A percentile compares a stretch with the other conserved stretches of the same genome.
Evolutionary conservation across 768 basidiomycete genomes (phyloP).

Genomic region (Pleurotus ostreatus): DNA sequence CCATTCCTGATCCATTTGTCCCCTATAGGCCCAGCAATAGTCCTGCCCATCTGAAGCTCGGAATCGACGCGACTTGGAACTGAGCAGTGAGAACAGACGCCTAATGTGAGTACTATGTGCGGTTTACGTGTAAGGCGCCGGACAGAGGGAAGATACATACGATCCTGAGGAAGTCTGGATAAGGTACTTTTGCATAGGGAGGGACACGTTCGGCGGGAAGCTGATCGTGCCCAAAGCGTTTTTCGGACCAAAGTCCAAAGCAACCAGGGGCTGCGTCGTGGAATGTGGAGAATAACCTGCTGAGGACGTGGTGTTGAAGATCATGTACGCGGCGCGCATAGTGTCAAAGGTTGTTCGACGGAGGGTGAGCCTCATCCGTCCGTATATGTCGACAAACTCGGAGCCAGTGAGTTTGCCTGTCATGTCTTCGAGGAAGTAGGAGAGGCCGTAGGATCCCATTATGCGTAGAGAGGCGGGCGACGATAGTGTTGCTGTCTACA

Average conservation of each 20-base stretch:
- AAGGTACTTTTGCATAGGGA: constrained; percentile 54
- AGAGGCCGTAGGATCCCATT: constrained; percentile 49
- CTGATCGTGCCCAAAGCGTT: constrained; percentile 50
- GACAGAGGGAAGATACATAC: constrained; percentile 24
- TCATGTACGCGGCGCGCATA: constrained; percentile 44
- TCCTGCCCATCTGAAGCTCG: constrained; percentile 54
- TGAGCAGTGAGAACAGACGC: constrained; percentile 18
- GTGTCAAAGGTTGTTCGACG: constrained; percentile 42
- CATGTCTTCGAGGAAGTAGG: constrained; percentile 63
- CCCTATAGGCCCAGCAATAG: constrained; percentile 56
- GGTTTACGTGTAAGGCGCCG: constrained; percentile 3
- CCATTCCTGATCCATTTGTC: constrained; percentile 55
- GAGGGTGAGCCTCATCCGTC: constrained; percentile 48
- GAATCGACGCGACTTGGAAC: constrained; percentile 48
- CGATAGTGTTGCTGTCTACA: too few relatives aligned
- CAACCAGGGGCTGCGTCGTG: constrained; percentile 32
- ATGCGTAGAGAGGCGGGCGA: not conserved
- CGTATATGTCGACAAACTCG: constrained; percentile 61
- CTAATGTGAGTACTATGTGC: not conserved
- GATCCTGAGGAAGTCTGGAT: constrained; percentile 31
- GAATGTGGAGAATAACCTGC: constrained; percentile 17
- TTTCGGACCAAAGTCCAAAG: constrained; percentile 47
- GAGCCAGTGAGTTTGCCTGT: constrained; percentile 50
- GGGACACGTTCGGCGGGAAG: constrained; percentile 28
- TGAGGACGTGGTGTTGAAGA: constrained; percentile 38